Evolutionary conservation across 345 rosid species (phyloP), one percentile per base, ranked within the genome.

Genomic region (Melaleuca alternifolia): DNA sequence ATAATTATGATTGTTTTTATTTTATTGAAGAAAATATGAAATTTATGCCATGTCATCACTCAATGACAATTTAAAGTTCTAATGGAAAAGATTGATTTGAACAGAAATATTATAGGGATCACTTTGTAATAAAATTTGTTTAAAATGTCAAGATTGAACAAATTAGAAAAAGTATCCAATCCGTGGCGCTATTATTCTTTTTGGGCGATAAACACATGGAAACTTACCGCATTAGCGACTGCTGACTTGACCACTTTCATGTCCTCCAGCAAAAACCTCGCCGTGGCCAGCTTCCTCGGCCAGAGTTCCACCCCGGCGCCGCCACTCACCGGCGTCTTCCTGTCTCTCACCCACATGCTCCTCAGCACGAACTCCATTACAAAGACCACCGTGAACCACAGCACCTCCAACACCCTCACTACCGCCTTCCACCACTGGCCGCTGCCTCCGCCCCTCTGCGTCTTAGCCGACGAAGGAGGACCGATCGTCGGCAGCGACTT

Each of bases 291-390:
- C 87, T 90, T 92, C 85, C 95, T 90, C 37, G 94, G 94, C 95
- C 94, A 93, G 16, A 90, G 90, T 92, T 94, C 95, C 92, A 91
- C 92, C 65, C 94, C 94, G 2, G 85, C 91, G 21, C 95, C 95
- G 11, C 97, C 92, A 44, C 88, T 83, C 9, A 93, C 59, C 82
- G 30, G 88, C 21, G 93, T 92, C 86, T 82, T 86, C 88, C 54
- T 83, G 44, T 94, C 95, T 9, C 87, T 14, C 81, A 89, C 75
- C 86, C 87, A 91, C 53, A 90, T 82, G 50, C 21, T 24, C 86
- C 90, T 91, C 62, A 86, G 9, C 41, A 84, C 10, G 75, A 91
- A 92, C 85, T 91, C 91, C 84, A 88, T 10, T 14, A 77, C 52
- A 28, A 85, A 93, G 7, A 89, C 86, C 51, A 92, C 10, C 26